phyloP scores from a whole-genome alignment of 805 yeast species.

The Spathaspora boniae region DNA sequence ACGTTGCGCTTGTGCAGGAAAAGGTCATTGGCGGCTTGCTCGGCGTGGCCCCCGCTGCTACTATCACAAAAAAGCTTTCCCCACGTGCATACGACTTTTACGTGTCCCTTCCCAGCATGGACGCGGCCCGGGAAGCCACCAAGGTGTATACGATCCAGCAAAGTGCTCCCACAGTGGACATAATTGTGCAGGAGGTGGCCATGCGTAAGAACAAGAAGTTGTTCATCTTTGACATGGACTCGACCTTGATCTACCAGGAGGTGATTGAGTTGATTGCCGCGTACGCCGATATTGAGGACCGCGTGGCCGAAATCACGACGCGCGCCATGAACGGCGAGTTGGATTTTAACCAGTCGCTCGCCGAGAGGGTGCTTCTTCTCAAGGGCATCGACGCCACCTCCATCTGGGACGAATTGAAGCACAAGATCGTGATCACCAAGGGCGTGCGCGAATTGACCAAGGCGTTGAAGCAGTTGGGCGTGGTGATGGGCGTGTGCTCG shows the following conservation, averaged over 20 bases:
- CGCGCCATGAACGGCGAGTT: slow-evolving; percentile 97
- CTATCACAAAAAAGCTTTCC: slow-evolving; percentile 13
- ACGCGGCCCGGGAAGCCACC: slow-evolving; percentile 7
- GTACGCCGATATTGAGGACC: slow-evolving; percentile 82
- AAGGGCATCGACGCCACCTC: slow-evolving; percentile 72
- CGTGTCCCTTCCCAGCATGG: slow-evolving; percentile 11
- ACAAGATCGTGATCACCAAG: slow-evolving; percentile 68
- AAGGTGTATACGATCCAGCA: slow-evolving; percentile 8
- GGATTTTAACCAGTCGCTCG: slow-evolving; percentile 80
- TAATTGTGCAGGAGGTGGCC: slow-evolving; percentile 26
- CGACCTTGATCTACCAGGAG: slow-evolving; percentile 92
- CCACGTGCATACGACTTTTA: slow-evolving; percentile 22
- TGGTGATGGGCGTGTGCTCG: slow-evolving; percentile 79
- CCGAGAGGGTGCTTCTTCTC: slow-evolving; percentile 70
- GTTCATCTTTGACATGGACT: slow-evolving; percentile 96
- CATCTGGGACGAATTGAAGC: slow-evolving; percentile 77
- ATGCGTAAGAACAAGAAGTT: slow-evolving; percentile 44
- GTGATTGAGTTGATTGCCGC: slow-evolving; percentile 95
- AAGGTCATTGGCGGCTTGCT: too few relatives aligned
- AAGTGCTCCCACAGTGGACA: slow-evolving; percentile 5
- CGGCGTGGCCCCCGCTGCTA: too few relatives aligned
- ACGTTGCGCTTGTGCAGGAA: too few relatives aligned
- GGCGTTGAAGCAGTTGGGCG: slow-evolving; percentile 58
- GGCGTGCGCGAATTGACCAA: slow-evolving; percentile 76
- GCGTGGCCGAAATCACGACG: slow-evolving; percentile 86